These are phyloP conservation scores for Citrullus mucosospermus DNA, from an alignment of 306 rosid species.

Conservation along the genomic window DNA sequence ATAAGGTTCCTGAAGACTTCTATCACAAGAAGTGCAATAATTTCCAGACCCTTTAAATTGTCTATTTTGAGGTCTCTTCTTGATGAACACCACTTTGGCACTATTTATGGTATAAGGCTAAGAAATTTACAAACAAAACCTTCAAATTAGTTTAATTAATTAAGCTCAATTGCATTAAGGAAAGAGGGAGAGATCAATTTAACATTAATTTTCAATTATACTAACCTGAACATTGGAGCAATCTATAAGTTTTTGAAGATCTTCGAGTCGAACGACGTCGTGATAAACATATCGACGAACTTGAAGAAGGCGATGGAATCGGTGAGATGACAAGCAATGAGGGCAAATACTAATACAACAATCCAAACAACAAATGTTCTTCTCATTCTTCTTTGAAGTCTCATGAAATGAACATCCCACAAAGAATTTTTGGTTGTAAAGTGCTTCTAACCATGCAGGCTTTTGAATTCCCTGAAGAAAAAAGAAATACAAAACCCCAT, in stretches of 20 bases:
- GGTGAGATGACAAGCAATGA: slow-evolving; percentile 83
- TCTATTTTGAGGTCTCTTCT: slow-evolving; percentile 90
- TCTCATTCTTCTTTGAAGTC: slow-evolving; percentile 76
- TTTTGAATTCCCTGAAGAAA: slow-evolving; percentile 55
- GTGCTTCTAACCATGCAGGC: slow-evolving; percentile 99
- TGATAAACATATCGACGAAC: slow-evolving; percentile 96
- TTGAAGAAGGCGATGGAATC: slow-evolving; percentile 86
- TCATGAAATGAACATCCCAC: slow-evolving; percentile 71
- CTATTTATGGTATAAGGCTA: slow-evolving; percentile 90
- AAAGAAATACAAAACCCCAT: background rate
- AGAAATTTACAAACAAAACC: background rate
- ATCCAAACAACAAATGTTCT: slow-evolving; percentile 89
- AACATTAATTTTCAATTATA: background rate
- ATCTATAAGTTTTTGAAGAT: slow-evolving; percentile 86
- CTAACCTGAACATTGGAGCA: slow-evolving; percentile 88
- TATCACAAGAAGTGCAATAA: slow-evolving; percentile 88
- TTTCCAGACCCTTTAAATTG: slow-evolving; percentile 97
- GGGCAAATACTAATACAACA: slow-evolving; percentile 91
- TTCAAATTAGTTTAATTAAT: background rate
- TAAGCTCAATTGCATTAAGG: background rate
- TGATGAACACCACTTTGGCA: slow-evolving; percentile 95
- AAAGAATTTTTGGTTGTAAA: slow-evolving; percentile 63
- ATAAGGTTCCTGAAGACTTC: slow-evolving; percentile 93
- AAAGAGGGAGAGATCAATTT: background rate
- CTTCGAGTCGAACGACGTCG: slow-evolving; percentile 86